A percentile compares a stretch with the other conserved stretches of the same genome.
These are phyloP conservation scores for Phyllosticta ampelicida DNA, from an alignment of 2,329 filamentous ascomycete genomes.

Conservation along the genomic window DNA sequence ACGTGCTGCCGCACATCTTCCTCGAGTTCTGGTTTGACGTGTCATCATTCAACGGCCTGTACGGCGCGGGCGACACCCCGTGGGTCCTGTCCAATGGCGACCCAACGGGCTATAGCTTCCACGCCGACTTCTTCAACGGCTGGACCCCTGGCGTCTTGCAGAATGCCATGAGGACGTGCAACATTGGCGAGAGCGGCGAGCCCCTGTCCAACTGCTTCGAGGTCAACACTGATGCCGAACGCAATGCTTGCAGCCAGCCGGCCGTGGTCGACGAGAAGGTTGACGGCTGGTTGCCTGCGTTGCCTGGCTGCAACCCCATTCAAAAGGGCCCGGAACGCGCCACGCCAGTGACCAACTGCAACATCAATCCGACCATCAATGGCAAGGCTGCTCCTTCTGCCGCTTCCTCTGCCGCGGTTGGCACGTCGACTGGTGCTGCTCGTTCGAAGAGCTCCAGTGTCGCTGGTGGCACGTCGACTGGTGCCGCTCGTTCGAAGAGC, in stretches of 20 bases:
- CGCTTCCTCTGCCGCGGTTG: constrained; percentile 7
- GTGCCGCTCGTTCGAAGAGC: constrained; percentile 9
- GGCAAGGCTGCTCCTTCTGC: constrained; percentile 14
- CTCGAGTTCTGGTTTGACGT: constrained; percentile 31
- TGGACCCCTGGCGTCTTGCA: constrained; percentile 27
- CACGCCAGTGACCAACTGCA: constrained; percentile 11
- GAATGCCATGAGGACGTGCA: constrained; percentile 27
- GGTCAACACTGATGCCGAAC: constrained; percentile 22
- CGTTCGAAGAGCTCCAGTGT: constrained; percentile 9
- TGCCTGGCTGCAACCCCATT: constrained; percentile 30
- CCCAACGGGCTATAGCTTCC: constrained; percentile 27
- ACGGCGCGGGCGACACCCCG: constrained; percentile 20
- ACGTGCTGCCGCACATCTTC: constrained; percentile 28
- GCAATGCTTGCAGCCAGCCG: constrained; percentile 20
- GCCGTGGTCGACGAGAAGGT: constrained; percentile 8
- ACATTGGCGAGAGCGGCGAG: constrained; percentile 25
- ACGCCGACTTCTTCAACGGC: constrained; percentile 28
- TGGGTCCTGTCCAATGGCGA: constrained; percentile 29
- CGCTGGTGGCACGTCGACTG: constrained; percentile 6
- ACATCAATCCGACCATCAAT: neutral
- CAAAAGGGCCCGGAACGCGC: constrained; percentile 25
- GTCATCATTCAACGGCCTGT: constrained; percentile 23
- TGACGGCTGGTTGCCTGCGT: constrained; percentile 19
- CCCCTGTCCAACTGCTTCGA: constrained; percentile 29
- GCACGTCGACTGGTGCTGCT: constrained; percentile 5